phyloP scores from a whole-genome alignment of 2,329 filamentous ascomycete species.

The Penicillium frequentans region DNA sequence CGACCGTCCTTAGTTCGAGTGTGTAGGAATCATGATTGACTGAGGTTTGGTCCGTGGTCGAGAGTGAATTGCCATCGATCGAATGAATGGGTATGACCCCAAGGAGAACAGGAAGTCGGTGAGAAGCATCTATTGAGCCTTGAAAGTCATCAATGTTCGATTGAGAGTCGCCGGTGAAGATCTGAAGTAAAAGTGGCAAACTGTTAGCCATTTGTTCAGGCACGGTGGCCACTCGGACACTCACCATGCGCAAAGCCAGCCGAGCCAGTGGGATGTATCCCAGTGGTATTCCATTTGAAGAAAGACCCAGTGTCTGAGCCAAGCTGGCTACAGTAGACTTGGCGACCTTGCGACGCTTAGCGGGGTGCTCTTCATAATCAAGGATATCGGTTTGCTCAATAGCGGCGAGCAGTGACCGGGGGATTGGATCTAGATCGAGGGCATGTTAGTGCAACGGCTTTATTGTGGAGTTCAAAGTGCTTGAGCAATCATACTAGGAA shows the following conservation, averaged over 20 bases:
- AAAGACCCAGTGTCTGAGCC: slow-evolving; percentile 14
- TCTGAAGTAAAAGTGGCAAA: slow-evolving; percentile 16
- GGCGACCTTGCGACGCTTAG: slow-evolving; percentile 35
- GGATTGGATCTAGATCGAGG: slow-evolving; percentile 19
- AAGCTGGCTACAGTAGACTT: slow-evolving; percentile 20
- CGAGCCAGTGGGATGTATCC: slow-evolving; percentile 36
- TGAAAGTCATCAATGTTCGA: not conserved
- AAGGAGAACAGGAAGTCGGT: slow-evolving; percentile 23
- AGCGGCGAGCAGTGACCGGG: slow-evolving; percentile 23
- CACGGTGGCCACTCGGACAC: slow-evolving; percentile 10
- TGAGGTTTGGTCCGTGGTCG: not conserved
- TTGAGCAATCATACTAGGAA: slow-evolving; percentile 11
- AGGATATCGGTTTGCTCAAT: slow-evolving; percentile 17
- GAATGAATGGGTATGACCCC: slow-evolving; percentile 4
- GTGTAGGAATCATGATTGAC: slow-evolving; percentile 10
- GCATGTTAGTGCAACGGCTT: not conserved
- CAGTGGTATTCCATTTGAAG: slow-evolving; percentile 17
- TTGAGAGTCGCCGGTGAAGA: slow-evolving; percentile 8
- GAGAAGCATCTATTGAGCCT: not conserved
- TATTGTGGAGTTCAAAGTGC: not conserved
- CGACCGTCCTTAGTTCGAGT: slow-evolving; percentile 20
- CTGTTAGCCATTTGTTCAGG: not conserved
- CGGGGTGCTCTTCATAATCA: slow-evolving; percentile 20
- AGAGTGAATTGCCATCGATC: not conserved
- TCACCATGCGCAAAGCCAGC: slow-evolving; percentile 32